Evolutionary conservation across 73 alveolate species (phyloP).

Genomic region (Uronychia setigera): DNA sequence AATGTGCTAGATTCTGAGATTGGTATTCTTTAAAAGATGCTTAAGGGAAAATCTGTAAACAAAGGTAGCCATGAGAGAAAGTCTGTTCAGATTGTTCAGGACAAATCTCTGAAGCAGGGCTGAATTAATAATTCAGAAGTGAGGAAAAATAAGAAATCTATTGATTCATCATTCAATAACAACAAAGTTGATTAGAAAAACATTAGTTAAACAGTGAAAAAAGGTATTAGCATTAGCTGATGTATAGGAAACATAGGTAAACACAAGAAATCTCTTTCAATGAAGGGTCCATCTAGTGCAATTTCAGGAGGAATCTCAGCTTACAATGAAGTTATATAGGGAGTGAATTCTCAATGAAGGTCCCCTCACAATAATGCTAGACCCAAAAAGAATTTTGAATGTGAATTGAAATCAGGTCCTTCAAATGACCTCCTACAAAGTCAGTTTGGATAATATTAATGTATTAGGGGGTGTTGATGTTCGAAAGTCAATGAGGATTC

Average conservation of each 20-base stretch:
- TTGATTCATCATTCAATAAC: neutral
- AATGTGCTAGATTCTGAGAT: too few relatives aligned
- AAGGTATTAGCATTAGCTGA: neutral
- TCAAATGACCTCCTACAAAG: neutral
- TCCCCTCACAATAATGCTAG: neutral
- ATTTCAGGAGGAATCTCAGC: neutral
- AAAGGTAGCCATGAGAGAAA: too few relatives aligned
- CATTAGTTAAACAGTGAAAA: neutral
- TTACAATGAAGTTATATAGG: neutral
- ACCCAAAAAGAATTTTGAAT: neutral
- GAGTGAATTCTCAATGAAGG: neutral
- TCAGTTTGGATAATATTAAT: neutral
- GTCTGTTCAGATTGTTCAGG: too few relatives aligned
- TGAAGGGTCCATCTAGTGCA: neutral
- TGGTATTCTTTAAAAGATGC: too few relatives aligned
- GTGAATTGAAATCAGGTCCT: neutral
- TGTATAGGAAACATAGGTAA: neutral
- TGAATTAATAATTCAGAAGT: neutral
- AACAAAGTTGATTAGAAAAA: neutral
- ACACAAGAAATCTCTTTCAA: neutral
- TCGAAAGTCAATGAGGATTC: neutral
- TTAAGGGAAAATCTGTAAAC: too few relatives aligned
- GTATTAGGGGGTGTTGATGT: neutral
- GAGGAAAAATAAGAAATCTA: neutral
- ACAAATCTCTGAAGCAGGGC: neutral